phyloP scores from a whole-genome alignment of 1,284 basidiomycete genomes.

The Quambalaria eucalypti region DNA sequence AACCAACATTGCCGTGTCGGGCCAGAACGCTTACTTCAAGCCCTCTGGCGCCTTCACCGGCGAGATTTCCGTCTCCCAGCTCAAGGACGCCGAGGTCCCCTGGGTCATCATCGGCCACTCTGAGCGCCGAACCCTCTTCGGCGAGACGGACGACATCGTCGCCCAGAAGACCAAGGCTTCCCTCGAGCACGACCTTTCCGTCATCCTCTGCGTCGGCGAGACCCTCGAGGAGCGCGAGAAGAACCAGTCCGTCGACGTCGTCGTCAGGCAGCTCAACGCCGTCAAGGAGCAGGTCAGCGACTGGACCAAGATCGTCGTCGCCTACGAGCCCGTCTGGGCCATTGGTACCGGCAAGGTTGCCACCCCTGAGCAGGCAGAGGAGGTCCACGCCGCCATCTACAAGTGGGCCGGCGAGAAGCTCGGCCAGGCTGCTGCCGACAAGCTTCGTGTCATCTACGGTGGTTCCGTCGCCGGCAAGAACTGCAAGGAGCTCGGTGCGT shows the following conservation, averaged over 20 bases:
- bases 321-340: slow-evolving; percentile 80
- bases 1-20: slow-evolving; percentile 55
- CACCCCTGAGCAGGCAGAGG: slow-evolving; percentile 78
- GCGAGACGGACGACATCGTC: slow-evolving; percentile 73
- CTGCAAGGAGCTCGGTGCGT: slow-evolving; percentile 57
- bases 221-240: slow-evolving; percentile 80
- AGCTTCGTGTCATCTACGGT: slow-evolving; percentile 85
- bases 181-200: slow-evolving; percentile 63
- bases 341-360: slow-evolving; percentile 97
- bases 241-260: slow-evolving; percentile 68
- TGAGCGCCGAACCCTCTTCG: slow-evolving; percentile 85
- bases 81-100: slow-evolving; percentile 73
- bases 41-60: slow-evolving; percentile 82
- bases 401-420: slow-evolving; percentile 63
- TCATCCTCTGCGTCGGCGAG: slow-evolving; percentile 95
- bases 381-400: slow-evolving; percentile 78
- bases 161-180: slow-evolving; percentile 74
- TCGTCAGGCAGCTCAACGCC: slow-evolving; percentile 71
- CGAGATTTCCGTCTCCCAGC: slow-evolving; percentile 53
- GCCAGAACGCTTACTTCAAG: slow-evolving; percentile 86
- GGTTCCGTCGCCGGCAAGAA: slow-evolving; percentile 84
- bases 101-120: slow-evolving; percentile 98
- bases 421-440: slow-evolving; percentile 63
- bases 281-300: slow-evolving; percentile 61
- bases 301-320: slow-evolving; percentile 84